Percentiles rank a stretch among this genome's conserved stretches.
Evolutionary conservation across 2,329 filamentous ascomycete species (phyloP).

Genomic region (Scedosporium minutisporum): DNA sequence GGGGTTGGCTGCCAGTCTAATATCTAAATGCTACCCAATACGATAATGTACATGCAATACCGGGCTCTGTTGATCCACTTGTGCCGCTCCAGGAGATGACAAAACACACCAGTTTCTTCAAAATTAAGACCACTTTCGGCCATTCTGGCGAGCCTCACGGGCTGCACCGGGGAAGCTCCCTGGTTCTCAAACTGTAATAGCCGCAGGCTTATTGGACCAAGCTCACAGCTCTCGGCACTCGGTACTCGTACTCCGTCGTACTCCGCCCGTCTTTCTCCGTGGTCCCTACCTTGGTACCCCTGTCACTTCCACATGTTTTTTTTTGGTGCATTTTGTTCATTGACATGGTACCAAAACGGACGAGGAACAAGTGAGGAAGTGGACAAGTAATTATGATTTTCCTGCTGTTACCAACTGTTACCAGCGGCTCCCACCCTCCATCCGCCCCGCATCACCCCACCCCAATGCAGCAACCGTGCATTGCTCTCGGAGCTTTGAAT

Average conservation of each 20-base stretch:
- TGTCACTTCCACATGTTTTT: background rate
- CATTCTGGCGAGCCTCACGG: background rate
- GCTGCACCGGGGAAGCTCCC: background rate
- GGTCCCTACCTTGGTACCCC: background rate
- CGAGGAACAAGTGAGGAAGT: no score
- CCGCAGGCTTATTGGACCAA: background rate
- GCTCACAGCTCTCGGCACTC: background rate
- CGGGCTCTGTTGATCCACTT: background rate
- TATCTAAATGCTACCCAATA: background rate
- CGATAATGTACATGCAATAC: background rate
- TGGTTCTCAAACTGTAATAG: background rate
- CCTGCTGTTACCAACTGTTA: background rate
- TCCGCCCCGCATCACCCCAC: background rate
- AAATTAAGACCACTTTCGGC: constrained; percentile 3
- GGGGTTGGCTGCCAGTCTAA: background rate
- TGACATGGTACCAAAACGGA: no score
- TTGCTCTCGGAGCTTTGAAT: background rate
- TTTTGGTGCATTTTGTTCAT: no score
- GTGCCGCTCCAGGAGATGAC: background rate
- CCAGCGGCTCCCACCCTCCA: background rate
- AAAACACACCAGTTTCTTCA: constrained; percentile 3
- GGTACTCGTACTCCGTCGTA: constrained; percentile 7
- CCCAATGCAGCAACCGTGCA: background rate
- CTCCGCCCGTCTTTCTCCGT: constrained; percentile 3
- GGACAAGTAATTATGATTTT: no score